phyloP scores from a whole-genome alignment of 495 filamentous ascomycete species.

The Bacidia gigantensis region DNA sequence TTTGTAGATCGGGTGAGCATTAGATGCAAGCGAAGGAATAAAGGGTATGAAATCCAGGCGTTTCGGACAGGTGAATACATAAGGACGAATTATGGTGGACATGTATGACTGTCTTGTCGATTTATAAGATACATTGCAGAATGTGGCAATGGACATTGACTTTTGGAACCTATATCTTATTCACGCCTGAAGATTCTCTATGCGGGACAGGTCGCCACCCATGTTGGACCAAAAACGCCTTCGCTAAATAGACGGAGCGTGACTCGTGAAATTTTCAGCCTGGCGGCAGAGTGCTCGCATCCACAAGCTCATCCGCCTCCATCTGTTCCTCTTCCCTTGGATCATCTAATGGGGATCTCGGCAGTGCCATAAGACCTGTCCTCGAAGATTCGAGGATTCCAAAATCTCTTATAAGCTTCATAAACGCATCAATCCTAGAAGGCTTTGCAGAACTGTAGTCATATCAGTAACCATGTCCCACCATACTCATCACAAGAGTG shows the following conservation, averaged over 20 bases:
- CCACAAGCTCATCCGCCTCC: slow-evolving; percentile 85
- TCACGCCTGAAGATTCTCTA: no score
- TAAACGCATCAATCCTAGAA: slow-evolving; percentile 84
- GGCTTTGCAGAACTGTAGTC: slow-evolving; percentile 72
- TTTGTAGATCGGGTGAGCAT: no score
- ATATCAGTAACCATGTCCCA: background rate
- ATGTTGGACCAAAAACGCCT: slow-evolving; percentile 2
- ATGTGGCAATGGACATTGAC: background rate
- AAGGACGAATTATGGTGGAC: no score
- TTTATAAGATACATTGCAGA: background rate
- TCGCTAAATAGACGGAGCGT: slow-evolving; percentile 10
- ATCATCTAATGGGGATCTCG: slow-evolving; percentile 74
- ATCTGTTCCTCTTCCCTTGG: slow-evolving; percentile 57
- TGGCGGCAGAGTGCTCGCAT: slow-evolving; percentile 81
- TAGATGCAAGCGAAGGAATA: no score
- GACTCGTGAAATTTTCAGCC: slow-evolving; percentile 43
- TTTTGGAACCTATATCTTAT: no score
- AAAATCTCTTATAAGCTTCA: slow-evolving; percentile 92
- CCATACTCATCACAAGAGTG: background rate
- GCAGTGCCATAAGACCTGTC: slow-evolving; percentile 91
- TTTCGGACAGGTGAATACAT: no score
- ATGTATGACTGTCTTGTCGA: no score
- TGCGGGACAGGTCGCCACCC: background rate
- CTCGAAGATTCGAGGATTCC: slow-evolving; percentile 90
- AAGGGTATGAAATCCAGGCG: no score